Base-by-base conservation (phyloP, 1,139 yeast species). In the Blastobotrys persicus region DNA sequence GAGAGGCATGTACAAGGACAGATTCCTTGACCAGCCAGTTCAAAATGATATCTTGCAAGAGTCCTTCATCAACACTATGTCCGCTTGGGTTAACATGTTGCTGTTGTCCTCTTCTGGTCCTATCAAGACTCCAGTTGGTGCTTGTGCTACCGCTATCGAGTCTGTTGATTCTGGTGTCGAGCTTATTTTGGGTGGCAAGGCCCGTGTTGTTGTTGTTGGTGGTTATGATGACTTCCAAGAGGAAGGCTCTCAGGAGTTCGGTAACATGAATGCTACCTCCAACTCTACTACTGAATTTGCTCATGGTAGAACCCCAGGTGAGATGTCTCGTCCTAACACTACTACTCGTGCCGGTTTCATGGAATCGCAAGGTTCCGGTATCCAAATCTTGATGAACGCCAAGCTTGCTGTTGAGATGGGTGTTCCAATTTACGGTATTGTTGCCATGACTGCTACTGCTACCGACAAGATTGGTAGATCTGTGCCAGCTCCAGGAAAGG, bases 301-400 rank as follows among this genome's bases (percentile, higher is more conserved):
- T 51, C 92, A 88, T 61, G 99, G 99, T 58, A 88, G 99, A 77
- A 88, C 97, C 51, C 98, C 99, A 60, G 78, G 83, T 58, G 98
- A 92, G 72, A 92, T 92, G 98, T 92, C 98, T 37, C 86, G 99
- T 75, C 99, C 99, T 55, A 80, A 97, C 51, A 89, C 99, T 49
- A 86, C 97, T 41, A 77, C 96, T 48, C 88, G 99, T 80, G 78
- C 85, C 62, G 99, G 99, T 61, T 92, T 92, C 78, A 92, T 92
- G 98, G 99, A 92, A 78, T 85, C 98, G 42, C 99, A 92, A 75
- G 99, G 99, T 78, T 83, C 98, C 47, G 99, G 99, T 83, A 87
- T 88, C 64, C 97, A 94, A 77, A 84, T 92, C 59, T 80, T 94
- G 61, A 92, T 92, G 99, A 81, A 83, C 62, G 98, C 97, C 52